These are phyloP conservation scores for Tympanopsis confertula DNA, from an alignment of 2,329 filamentous ascomycete species.

Conservation along the genomic window DNA sequence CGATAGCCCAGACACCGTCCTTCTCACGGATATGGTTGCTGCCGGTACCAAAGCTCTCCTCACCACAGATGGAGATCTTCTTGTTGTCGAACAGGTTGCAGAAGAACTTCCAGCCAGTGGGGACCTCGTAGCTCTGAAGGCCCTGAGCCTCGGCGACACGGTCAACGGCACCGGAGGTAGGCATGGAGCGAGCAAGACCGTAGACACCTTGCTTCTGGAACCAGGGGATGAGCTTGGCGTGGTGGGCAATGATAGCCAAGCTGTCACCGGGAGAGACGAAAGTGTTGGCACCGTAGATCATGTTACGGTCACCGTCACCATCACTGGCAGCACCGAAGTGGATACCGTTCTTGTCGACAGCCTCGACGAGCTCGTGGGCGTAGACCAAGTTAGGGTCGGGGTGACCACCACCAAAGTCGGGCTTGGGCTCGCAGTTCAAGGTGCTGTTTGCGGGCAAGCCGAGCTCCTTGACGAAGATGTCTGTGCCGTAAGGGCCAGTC, in stretches of 20 bases:
- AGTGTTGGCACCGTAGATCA: conserved; percentile 95
- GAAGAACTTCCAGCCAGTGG: conserved; percentile 99
- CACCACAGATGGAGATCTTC: conserved; percentile 95
- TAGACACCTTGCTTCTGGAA: conserved; percentile 96
- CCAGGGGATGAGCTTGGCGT: conserved; percentile 92
- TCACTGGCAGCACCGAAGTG: conserved; percentile 95
- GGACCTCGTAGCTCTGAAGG: conserved; percentile 86
- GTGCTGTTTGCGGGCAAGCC: conserved; percentile 66
- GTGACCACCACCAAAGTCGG: conserved; percentile 94
- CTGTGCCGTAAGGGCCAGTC: conserved; percentile 85
- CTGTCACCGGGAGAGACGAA: conserved; percentile 97
- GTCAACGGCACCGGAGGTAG: conserved; percentile 88
- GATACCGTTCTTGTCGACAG: conserved; percentile 79
- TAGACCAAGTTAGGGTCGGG: conserved; percentile 97
- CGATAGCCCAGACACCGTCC: conserved; percentile 93
- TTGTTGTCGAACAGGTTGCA: conserved; percentile 87
- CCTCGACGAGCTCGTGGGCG: conserved; percentile 85
- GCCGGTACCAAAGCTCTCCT: conserved; percentile 95
- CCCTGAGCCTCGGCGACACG: conserved; percentile 91
- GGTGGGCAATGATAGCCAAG: conserved; percentile 93
- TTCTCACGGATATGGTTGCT: conserved; percentile 99
- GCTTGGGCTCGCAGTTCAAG: conserved; percentile 84
- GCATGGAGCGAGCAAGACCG: conserved; percentile 93
- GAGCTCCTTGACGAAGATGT: conserved; percentile 90
- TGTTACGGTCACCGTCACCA: conserved; percentile 96